A percentile compares a stretch with the other conserved stretches of the same genome.
Conservation (phyloP, 805 yeast genomes). For the Candida berthetii region DNA sequence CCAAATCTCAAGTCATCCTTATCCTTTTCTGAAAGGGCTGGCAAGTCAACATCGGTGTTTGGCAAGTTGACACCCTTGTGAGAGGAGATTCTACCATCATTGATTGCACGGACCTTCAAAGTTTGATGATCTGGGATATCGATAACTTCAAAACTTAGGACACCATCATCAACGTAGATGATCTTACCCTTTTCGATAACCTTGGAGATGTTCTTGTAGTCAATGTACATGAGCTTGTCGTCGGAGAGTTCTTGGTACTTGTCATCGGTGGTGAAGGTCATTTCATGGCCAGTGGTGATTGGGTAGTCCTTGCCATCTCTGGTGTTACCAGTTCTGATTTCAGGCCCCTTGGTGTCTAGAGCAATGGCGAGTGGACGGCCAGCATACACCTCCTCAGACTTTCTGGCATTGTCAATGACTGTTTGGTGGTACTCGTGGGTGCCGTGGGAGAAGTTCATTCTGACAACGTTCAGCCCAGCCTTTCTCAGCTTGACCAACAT, state of each 20-base stretch:
- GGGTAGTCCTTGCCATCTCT: slow-evolving; percentile 73
- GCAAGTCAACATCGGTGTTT: slow-evolving; percentile 97
- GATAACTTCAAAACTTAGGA: slow-evolving; percentile 86
- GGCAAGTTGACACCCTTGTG: slow-evolving; percentile 99
- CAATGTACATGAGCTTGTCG: slow-evolving; percentile 80
- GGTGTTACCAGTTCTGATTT: slow-evolving; percentile 98
- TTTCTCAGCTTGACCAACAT: slow-evolving; percentile 81
- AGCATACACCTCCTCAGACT: slow-evolving; percentile 82
- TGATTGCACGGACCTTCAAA: slow-evolving; percentile 81
- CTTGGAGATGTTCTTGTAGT: slow-evolving; percentile 94
- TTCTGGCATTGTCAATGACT: slow-evolving; percentile 93
- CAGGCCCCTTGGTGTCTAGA: slow-evolving; percentile 98
- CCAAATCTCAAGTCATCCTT: slow-evolving; percentile 88
- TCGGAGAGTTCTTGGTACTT: slow-evolving; percentile 65
- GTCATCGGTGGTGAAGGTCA: slow-evolving; percentile 91
- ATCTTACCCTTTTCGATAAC: slow-evolving; percentile 84
- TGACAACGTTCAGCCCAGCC: slow-evolving; percentile 95
- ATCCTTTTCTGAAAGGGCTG: slow-evolving; percentile 97
- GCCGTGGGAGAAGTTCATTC: slow-evolving; percentile 99
- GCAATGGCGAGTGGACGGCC: slow-evolving; percentile 99
- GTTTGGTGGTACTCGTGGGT: slow-evolving; percentile 96
- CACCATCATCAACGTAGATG: slow-evolving; percentile 97
- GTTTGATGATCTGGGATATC: slow-evolving; percentile 77
- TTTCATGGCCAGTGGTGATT: slow-evolving; percentile 78
- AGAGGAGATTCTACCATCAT: slow-evolving; percentile 92